Evolutionary conservation across 768 basidiomycete genomes (phyloP), one percentile per base, ranked within the genome.

Genomic region (Thelephora aurantiotincta): DNA sequence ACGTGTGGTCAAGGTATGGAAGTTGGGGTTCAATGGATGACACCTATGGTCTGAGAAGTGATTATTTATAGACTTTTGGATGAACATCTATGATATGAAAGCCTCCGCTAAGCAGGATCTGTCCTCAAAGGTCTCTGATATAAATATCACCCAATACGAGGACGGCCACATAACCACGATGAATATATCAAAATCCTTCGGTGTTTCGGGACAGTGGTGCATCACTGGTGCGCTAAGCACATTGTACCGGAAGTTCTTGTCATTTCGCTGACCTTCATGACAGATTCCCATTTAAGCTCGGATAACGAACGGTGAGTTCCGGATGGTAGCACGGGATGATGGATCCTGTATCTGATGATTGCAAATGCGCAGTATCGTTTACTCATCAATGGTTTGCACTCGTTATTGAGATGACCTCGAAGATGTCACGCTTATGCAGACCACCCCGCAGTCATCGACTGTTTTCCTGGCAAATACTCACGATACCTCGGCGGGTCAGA

Each of bases 281-380:
- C 92, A 6, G 96, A 97, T 64, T 85, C 85, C 18, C 89, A 96
- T 63, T 68, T 92, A 16, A 91, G 88, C 51, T 80, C 82, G 0
- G 82, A 91, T 58, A 92, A 92, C 53, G 81, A 92, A 66, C 80
- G 84, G 80, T 80, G 57, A 55, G 65, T 33, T 26, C 26, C 16
- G 16, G 22, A 6, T 33, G 16, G 2, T 11, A 19, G 20, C 18
- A n/a, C 38, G 22, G 22, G 6, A 7, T 37, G n/a, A 12, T 46
- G 18, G 5, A n/a, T 11, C 18, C 14, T 14, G n/a, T n/a, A 41
- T 18, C 38, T n/a, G 38, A 5, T n/a, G 2, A 16, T 5, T 14
- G n/a, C 14, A 14, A 2, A 43, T 26, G 43, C 23, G 12, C 50
- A 92, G 91, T 58, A 81, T 97, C 67, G 89, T 96, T 47, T 97